Evolutionary conservation across 495 filamentous ascomycete species (phyloP).

Genomic region (Umbilicaria muhlenbergii): DNA sequence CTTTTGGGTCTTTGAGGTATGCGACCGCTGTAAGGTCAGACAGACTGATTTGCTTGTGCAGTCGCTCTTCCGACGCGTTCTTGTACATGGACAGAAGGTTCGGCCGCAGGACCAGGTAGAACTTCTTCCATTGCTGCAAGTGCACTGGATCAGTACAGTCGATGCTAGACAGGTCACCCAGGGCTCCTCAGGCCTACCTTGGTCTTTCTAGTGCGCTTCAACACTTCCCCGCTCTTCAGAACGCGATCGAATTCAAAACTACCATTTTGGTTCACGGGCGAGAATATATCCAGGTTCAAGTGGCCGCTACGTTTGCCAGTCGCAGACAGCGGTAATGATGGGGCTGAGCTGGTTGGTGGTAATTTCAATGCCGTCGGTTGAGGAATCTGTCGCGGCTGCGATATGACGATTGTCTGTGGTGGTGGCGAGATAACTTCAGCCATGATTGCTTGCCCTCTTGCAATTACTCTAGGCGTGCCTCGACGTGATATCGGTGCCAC

Average conservation of each 20-base stretch:
- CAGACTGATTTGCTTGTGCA: slow-evolving; percentile 73
- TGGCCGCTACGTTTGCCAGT: slow-evolving; percentile 27
- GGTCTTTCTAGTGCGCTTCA: slow-evolving; percentile 81
- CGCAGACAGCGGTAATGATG: slow-evolving; percentile 7
- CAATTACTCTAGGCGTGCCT: too few relatives aligned
- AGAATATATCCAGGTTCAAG: slow-evolving; percentile 45
- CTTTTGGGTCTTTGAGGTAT: slow-evolving; percentile 72
- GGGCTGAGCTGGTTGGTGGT: slow-evolving; percentile 4
- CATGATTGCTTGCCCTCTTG: too few relatives aligned
- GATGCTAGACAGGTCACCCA: not conserved
- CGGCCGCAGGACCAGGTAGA: slow-evolving; percentile 80
- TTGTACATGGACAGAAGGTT: slow-evolving; percentile 95
- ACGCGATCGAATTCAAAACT: slow-evolving; percentile 91
- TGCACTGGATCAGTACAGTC: slow-evolving; percentile 3
- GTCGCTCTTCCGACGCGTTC: slow-evolving; percentile 71
- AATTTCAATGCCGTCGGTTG: slow-evolving; percentile 9
- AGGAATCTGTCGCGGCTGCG: slow-evolving; percentile 13
- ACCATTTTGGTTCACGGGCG: slow-evolving; percentile 85
- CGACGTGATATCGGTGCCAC: too few relatives aligned
- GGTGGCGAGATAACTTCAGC: not conserved
- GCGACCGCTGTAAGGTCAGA: slow-evolving; percentile 86
- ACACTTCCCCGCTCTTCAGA: slow-evolving; percentile 70
- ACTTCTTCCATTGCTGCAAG: slow-evolving; percentile 59
- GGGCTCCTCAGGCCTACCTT: slow-evolving; percentile 42
- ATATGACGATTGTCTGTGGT: slow-evolving; percentile 5